Evolutionary conservation across 2,329 filamentous ascomycete species (phyloP).

Genomic region (Alternaria gaisen): DNA sequence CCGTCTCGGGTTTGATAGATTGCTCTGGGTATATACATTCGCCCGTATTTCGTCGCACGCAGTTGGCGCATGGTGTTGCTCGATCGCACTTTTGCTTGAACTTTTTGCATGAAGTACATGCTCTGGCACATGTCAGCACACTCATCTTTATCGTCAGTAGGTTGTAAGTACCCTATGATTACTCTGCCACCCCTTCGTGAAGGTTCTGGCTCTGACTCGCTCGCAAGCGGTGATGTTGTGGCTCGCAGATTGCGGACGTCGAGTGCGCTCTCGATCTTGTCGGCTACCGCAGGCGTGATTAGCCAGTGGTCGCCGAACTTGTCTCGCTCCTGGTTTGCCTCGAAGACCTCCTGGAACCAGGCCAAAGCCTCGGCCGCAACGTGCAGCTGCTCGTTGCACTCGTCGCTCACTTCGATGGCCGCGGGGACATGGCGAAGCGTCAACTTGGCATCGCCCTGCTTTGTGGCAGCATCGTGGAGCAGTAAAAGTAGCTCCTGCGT

Average conservation of each 20-base stretch:
- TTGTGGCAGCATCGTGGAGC: slow-evolving; percentile 62
- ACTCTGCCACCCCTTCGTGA: slow-evolving; percentile 11
- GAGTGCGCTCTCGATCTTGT: slow-evolving; percentile 44
- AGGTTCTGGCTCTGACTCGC: slow-evolving; percentile 15
- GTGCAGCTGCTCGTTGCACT: slow-evolving; percentile 73
- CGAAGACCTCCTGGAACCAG: slow-evolving; percentile 69
- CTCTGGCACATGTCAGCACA: slow-evolving; percentile 9
- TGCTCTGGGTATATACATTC: slow-evolving; percentile 19
- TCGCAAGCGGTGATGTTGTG: slow-evolving; percentile 28
- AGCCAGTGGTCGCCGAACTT: slow-evolving; percentile 74
- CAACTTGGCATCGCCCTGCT: slow-evolving; percentile 47
- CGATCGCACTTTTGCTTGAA: slow-evolving; percentile 24
- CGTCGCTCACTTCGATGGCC: slow-evolving; percentile 74
- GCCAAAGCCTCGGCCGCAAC: slow-evolving; percentile 72
- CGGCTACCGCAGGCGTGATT: slow-evolving; percentile 58
- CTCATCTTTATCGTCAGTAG: not conserved
- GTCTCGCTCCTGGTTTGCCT: slow-evolving; percentile 66
- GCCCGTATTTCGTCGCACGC: slow-evolving; percentile 10
- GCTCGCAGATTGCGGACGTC: slow-evolving; percentile 13
- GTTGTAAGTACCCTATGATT: slow-evolving; percentile 19
- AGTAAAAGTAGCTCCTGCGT: slow-evolving; percentile 73
- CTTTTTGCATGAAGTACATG: slow-evolving; percentile 21
- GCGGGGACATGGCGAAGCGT: slow-evolving; percentile 69
- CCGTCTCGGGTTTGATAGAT: slow-evolving; percentile 3
- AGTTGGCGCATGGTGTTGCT: slow-evolving; percentile 19